A percentile compares a stretch with the other conserved stretches of the same genome.
Conservation (phyloP, 106 monocot genomes). For the Chionographis japonica region DNA sequence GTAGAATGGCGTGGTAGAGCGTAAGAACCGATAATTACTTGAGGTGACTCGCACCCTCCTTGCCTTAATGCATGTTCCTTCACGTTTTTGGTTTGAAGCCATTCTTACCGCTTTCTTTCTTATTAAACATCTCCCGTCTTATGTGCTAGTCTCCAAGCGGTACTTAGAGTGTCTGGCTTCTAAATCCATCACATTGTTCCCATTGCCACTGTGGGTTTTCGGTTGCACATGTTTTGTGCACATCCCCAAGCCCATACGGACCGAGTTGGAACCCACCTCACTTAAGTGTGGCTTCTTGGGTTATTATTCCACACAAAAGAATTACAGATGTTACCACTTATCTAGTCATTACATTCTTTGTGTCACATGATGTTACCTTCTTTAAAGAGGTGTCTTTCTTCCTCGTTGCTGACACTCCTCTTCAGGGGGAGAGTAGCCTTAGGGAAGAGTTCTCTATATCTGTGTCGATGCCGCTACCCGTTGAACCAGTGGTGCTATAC, state of each 20-base stretch:
- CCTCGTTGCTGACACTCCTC: neutral
- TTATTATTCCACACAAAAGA: neutral
- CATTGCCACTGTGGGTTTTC: neutral
- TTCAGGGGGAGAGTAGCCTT: neutral
- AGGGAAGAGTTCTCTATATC: neutral
- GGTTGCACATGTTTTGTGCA: neutral
- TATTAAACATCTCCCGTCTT: neutral
- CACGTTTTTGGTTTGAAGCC: neutral
- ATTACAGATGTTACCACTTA: constrained; percentile 1
- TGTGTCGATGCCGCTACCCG: neutral
- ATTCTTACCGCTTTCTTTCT: neutral
- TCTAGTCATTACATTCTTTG: neutral
- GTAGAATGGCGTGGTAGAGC: too few species aligned
- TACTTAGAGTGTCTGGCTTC: neutral
- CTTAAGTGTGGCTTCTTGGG: constrained; percentile 2
- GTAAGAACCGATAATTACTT: neutral
- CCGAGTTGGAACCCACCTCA: neutral
- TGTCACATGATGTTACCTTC: constrained; percentile 5
- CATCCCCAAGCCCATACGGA: neutral
- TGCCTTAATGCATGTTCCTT: neutral
- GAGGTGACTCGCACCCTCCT: neutral
- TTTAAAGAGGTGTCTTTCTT: neutral
- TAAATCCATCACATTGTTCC: neutral
- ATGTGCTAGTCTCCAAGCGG: neutral
- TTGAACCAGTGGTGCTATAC: too few species aligned